These are phyloP conservation scores for Aureobasidium sp. DNA, from an alignment of 2,329 filamentous ascomycete genomes.

Conservation along the genomic window DNA sequence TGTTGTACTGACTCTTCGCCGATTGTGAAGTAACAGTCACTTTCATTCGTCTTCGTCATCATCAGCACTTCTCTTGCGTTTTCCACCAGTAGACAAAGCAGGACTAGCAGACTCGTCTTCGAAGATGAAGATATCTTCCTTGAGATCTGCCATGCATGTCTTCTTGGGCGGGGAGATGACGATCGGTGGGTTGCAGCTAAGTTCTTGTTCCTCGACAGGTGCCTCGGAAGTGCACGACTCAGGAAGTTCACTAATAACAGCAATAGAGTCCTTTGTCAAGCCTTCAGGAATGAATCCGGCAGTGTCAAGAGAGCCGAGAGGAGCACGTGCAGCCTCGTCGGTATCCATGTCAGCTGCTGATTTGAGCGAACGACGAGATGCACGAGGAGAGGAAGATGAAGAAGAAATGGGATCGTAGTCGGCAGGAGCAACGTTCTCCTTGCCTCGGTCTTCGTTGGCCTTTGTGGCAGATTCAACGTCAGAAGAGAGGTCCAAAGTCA, in stretches of 20 bases:
- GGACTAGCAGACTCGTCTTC: conserved; percentile 9
- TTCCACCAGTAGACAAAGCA: conserved; percentile 1
- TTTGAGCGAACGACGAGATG: not conserved
- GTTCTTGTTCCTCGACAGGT: not conserved
- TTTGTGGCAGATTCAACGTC: conserved; percentile 64
- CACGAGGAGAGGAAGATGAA: not conserved
- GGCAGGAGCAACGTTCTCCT: conserved; percentile 84
- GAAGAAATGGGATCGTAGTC: conserved; percentile 27
- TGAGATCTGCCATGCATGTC: not conserved
- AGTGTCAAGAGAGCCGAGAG: conserved; percentile 29
- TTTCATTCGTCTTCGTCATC: not conserved
- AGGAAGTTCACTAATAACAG: conserved; percentile 20
- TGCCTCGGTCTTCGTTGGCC: conserved; percentile 57
- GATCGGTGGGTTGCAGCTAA: not conserved
- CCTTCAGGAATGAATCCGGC: conserved; percentile 29
- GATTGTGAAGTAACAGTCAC: too few relatives aligned
- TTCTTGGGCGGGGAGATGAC: not conserved
- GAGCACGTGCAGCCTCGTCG: conserved; percentile 22
- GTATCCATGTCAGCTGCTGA: conserved; percentile 27
- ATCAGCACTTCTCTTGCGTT: not conserved
- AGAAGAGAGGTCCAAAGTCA: conserved; percentile 78
- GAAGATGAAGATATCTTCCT: conserved; percentile 5
- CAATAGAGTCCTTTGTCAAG: conserved; percentile 24
- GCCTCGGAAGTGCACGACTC: conserved; percentile 8
- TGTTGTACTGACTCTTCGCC: not conserved